Evolutionary conservation across 73 alveolate species (phyloP).

Genomic region (Effrenium voratum): DNA sequence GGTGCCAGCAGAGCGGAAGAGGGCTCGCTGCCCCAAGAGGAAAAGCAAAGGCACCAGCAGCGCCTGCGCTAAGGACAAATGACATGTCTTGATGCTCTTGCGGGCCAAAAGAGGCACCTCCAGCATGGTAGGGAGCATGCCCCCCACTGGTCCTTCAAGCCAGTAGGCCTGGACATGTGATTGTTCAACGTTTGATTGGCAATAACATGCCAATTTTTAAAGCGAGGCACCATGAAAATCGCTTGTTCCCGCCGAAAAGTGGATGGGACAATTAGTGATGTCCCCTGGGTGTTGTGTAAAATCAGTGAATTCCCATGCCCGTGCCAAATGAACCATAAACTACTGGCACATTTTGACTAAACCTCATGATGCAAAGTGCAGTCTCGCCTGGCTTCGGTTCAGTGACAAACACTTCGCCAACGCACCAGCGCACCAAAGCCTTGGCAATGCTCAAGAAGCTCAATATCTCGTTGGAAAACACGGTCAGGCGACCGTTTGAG

Average conservation of each 20-base stretch:
- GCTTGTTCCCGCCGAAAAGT: no score
- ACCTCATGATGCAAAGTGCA: not conserved
- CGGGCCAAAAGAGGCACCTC: not conserved
- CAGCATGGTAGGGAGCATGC: conserved; percentile 42
- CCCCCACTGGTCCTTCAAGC: conserved; percentile 92
- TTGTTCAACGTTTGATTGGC: no score
- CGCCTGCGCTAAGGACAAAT: not conserved
- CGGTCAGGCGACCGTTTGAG: no score
- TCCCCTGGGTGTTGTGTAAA: no score
- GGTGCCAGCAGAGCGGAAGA: conserved; percentile 32
- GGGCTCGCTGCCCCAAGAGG: conserved; percentile 55
- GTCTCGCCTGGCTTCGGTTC: conserved; percentile 17
- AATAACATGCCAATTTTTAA: no score
- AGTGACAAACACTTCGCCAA: conserved; percentile 7
- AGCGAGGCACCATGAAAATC: no score
- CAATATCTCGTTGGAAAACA: no score
- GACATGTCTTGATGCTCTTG: not conserved
- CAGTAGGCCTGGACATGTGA: conserved; percentile 53
- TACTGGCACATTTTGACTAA: no score
- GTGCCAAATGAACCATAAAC: no score
- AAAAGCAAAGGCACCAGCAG: conserved; percentile 66
- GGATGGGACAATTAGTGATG: no score
- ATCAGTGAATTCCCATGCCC: no score
- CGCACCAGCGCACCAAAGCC: not conserved
- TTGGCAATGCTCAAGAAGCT: no score